These are phyloP conservation scores for Colletotrichum euphorbiae DNA, from an alignment of 2,329 filamentous ascomycete species.

Conservation along the genomic window DNA sequence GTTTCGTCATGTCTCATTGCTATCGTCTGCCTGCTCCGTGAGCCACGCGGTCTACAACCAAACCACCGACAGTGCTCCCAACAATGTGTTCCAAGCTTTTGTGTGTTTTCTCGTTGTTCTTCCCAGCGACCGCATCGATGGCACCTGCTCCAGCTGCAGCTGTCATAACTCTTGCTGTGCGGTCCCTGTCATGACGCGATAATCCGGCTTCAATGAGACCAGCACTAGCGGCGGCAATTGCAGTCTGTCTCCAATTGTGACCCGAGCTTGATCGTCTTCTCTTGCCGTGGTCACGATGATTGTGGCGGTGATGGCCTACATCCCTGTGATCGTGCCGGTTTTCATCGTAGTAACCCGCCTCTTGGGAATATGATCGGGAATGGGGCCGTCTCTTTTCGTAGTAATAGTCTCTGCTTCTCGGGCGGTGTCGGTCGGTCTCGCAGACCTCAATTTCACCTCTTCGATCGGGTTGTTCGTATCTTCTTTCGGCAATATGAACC, in stretches of 20 bases:
- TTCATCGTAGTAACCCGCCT: background rate
- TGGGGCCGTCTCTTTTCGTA: slow-evolving; percentile 5
- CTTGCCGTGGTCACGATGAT: slow-evolving; percentile 5
- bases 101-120: slow-evolving; percentile 13
- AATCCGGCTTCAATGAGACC: slow-evolving; percentile 27
- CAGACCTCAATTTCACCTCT: slow-evolving; percentile 7
- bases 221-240: slow-evolving; percentile 28
- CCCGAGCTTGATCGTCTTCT: slow-evolving; percentile 19
- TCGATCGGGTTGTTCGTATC: background rate
- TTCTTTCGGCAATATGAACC: background rate
- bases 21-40: slow-evolving; percentile 14
- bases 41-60: slow-evolving; percentile 20
- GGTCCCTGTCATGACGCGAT: slow-evolving; percentile 25
- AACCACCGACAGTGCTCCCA: slow-evolving; percentile 14
- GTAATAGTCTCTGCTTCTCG: background rate
- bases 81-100: slow-evolving; percentile 26
- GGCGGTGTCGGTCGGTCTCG: background rate
- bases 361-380: background rate
- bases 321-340: background rate
- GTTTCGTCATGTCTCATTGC: background rate
- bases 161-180: slow-evolving; percentile 22
- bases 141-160: slow-evolving; percentile 29
- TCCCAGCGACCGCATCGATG: slow-evolving; percentile 17
- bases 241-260: slow-evolving; percentile 19
- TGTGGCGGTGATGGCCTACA: background rate